Evolutionary conservation across 2,329 filamentous ascomycete genomes (phyloP).

Genomic region (Eurotiales sp.): DNA sequence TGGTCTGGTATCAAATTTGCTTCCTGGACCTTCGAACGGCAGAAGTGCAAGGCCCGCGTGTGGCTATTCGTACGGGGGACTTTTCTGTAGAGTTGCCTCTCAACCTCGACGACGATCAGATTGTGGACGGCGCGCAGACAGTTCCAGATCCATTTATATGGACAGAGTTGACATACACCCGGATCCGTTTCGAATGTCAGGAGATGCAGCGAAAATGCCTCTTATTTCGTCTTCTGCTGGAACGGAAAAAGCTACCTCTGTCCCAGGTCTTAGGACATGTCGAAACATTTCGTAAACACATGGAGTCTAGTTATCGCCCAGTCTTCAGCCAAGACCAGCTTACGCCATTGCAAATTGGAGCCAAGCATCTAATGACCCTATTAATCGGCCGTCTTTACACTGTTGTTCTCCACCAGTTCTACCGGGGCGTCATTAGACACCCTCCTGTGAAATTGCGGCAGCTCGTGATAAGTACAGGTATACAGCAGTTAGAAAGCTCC

Average conservation of each 20-base stretch:
- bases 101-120: conserved; percentile 46
- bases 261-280: conserved; percentile 64
- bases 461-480: conserved; percentile 60
- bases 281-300: conserved; percentile 62
- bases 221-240: conserved; percentile 64
- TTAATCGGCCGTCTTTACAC: conserved; percentile 61
- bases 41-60: conserved; percentile 68
- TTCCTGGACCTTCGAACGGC: conserved; percentile 72
- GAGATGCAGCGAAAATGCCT: conserved; percentile 70
- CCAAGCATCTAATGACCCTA: conserved; percentile 62
- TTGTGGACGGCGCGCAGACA: no score
- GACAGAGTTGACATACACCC: conserved; percentile 63
- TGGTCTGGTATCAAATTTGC: conserved; percentile 75
- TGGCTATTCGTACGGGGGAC: conserved; percentile 67
- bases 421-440: conserved; percentile 38
- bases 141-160: conserved; percentile 53
- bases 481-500: conserved; percentile 51
- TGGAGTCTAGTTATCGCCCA: conserved; percentile 62
- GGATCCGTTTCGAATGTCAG: conserved; percentile 68
- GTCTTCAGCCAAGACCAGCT: conserved; percentile 54
- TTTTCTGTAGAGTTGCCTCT: conserved; percentile 70
- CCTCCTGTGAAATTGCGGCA: conserved; percentile 57
- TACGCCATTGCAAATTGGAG: conserved; percentile 58
- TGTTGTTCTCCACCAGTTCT: conserved; percentile 66
- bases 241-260: conserved; percentile 58